Conservation (phyloP, 495 filamentous ascomycete species). For the Penicillium antarcticum region DNA sequence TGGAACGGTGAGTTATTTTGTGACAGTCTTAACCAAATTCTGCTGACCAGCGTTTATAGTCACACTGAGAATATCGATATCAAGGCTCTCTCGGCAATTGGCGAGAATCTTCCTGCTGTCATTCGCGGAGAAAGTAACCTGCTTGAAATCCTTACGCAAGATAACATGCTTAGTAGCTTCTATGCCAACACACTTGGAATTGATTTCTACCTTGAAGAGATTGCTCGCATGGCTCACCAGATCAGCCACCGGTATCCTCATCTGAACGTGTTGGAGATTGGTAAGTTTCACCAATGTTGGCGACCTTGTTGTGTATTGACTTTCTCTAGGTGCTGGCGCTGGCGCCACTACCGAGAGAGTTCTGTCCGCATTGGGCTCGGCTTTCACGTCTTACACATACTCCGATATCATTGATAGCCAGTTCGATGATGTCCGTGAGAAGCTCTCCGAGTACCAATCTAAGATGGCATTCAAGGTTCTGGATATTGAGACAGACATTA, state of each 20-base stretch:
- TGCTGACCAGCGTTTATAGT: conserved; percentile 4
- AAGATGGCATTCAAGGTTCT: conserved; percentile 44
- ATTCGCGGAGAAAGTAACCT: conserved; percentile 37
- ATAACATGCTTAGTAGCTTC: conserved; percentile 36
- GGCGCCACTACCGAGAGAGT: conserved; percentile 41
- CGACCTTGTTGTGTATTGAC: not conserved
- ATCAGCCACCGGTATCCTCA: conserved; percentile 32
- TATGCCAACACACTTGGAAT: conserved; percentile 26
- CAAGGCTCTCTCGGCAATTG: conserved; percentile 24
- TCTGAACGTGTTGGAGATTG: conserved; percentile 36
- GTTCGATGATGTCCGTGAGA: conserved; percentile 30
- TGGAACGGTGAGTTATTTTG: conserved; percentile 11
- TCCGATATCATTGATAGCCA: conserved; percentile 48
- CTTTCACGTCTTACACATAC: conserved; percentile 41
- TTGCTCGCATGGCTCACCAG: conserved; percentile 23
- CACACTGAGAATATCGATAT: conserved; percentile 19
- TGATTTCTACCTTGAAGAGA: conserved; percentile 10
- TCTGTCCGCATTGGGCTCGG: conserved; percentile 10
- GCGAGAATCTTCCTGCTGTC: conserved; percentile 32
- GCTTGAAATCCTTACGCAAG: conserved; percentile 39
- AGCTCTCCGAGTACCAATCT: conserved; percentile 11
- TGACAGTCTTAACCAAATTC: no score
- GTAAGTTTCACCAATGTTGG: conserved; percentile 2
- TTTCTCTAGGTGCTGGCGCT: conserved; percentile 25
- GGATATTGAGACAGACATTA: conserved; percentile 37